Percentiles rank a stretch among this genome's conserved stretches.
Conservation (phyloP, 371 early-diverging fungal genomes). For the Mucor irregularis region DNA sequence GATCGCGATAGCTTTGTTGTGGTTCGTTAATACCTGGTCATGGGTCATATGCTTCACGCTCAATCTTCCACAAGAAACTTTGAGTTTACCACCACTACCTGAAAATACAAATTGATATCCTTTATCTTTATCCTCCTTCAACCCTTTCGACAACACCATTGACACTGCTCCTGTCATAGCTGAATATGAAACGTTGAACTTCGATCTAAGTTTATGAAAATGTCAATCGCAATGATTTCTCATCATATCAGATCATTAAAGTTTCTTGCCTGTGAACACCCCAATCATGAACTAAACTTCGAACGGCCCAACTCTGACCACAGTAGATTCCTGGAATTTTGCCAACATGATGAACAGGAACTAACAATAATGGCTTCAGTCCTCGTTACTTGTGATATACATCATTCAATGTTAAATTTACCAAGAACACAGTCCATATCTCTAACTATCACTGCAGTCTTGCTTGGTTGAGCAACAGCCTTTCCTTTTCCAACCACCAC, state of each 20-base stretch:
- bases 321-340: constrained; percentile 64
- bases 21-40: constrained; percentile 48
- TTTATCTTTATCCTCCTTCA: constrained; percentile 55
- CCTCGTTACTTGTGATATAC: not conserved
- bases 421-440: constrained; percentile 52
- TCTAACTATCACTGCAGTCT: not conserved
- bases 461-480: constrained; percentile 8
- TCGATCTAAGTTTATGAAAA: not conserved
- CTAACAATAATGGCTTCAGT: constrained; percentile 3
- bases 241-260: too few species aligned
- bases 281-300: constrained; percentile 44
- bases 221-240: not conserved
- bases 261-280: constrained; percentile 59
- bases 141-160: constrained; percentile 54
- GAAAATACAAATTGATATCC: constrained; percentile 61
- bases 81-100: constrained; percentile 51
- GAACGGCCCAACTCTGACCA: constrained; percentile 53
- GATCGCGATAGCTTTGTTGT: constrained; percentile 56
- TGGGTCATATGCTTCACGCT: not conserved
- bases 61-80: not conserved
- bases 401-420: too few species aligned
- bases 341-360: constrained; percentile 43
- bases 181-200: constrained; percentile 37
- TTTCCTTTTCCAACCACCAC: constrained; percentile 42
- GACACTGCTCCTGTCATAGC: constrained; percentile 50